These are phyloP conservation scores for Chlamydomonas eustigma DNA, from an alignment of 139 green algal species.

Conservation along the genomic window DNA sequence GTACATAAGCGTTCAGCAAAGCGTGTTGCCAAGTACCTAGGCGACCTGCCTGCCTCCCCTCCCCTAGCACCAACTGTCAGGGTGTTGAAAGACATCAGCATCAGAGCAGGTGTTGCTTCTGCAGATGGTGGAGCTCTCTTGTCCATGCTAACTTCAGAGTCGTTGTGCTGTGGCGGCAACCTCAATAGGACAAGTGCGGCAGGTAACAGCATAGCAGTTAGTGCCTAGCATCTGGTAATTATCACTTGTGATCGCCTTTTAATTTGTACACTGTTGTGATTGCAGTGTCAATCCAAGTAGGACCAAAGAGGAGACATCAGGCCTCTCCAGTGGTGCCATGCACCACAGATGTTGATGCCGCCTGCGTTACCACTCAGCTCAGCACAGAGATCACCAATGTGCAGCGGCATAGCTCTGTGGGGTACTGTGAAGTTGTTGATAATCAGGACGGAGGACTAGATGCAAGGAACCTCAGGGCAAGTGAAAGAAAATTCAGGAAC, in stretches of 20 bases:
- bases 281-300: no score
- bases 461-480: no score
- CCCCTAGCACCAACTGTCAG: conserved; percentile 38
- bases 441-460: no score
- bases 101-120: conserved; percentile 15
- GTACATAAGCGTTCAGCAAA: conserved; percentile 33
- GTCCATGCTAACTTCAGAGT: not conserved
- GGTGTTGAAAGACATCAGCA: conserved; percentile 22
- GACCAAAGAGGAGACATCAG: no score
- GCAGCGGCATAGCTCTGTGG: no score
- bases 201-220: not conserved
- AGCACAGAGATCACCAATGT: no score
- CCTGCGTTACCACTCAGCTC: no score
- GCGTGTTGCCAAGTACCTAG: conserved; percentile 24
- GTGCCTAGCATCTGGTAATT: not conserved
- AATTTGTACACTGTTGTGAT: not conserved
- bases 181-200: not conserved
- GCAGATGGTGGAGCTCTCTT: not conserved
- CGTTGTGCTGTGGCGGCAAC: conserved; percentile 13
- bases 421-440: no score
- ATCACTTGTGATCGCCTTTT: not conserved
- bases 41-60: conserved; percentile 41
- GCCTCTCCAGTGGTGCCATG: no score
- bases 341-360: no score
- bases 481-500: no score